Conservation (phyloP, 805 yeast species). For the Kodamaea kaohsiungensis region DNA sequence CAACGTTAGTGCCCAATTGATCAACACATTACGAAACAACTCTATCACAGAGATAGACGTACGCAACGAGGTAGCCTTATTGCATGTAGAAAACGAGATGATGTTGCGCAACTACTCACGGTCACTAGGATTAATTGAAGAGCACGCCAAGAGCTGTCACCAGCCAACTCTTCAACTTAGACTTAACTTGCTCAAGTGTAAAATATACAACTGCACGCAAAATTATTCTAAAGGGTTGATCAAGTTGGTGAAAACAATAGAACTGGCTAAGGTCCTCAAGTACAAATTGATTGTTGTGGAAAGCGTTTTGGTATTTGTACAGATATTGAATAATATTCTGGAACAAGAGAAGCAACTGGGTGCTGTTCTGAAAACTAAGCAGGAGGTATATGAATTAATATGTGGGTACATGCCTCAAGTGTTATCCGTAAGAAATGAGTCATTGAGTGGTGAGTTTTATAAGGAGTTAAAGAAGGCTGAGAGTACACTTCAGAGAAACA, state of each 20-base stretch:
- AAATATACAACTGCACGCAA: constrained; percentile 42
- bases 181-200: constrained; percentile 49
- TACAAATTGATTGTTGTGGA: constrained; percentile 46
- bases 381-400: background rate
- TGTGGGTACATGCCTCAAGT: constrained; percentile 3
- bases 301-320: constrained; percentile 47
- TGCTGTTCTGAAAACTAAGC: background rate
- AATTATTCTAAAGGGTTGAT: constrained; percentile 53
- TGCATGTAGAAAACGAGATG: constrained; percentile 32
- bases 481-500: background rate
- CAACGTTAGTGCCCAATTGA: constrained; percentile 33
- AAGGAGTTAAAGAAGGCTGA: background rate
- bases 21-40: constrained; percentile 31
- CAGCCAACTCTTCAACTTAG: constrained; percentile 43
- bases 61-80: constrained; percentile 25
- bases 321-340: constrained; percentile 40
- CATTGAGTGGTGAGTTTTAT: background rate
- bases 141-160: constrained; percentile 4
- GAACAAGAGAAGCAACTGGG: background rate
- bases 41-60: constrained; percentile 33
- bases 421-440: background rate
- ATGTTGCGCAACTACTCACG: constrained; percentile 31
- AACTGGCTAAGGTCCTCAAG: constrained; percentile 48
- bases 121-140: constrained; percentile 27
- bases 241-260: constrained; percentile 49